Conservation (phyloP, 2,329 filamentous ascomycete species). For the Phialophora chinensis region DNA sequence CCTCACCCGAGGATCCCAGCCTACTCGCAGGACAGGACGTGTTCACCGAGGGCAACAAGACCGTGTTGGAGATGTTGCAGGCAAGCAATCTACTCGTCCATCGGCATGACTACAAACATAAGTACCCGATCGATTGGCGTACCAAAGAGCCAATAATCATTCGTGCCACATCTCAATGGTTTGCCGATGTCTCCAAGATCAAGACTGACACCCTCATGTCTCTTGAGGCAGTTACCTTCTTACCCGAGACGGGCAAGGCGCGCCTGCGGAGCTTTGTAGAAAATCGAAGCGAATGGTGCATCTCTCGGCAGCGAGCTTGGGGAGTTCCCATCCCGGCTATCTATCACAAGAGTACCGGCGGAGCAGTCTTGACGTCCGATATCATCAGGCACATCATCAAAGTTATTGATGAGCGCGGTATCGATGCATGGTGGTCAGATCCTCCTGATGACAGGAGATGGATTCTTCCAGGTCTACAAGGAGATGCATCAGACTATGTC, state of each 20-base stretch:
- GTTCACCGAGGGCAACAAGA: constrained; percentile 69
- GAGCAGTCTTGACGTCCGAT: constrained; percentile 77
- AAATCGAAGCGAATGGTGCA: constrained; percentile 94
- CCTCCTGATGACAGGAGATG: constrained; percentile 74
- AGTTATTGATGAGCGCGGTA: constrained; percentile 76
- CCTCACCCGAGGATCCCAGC: constrained; percentile 72
- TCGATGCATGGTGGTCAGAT: constrained; percentile 96
- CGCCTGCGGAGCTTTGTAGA: constrained; percentile 85
- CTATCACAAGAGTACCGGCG: constrained; percentile 71
- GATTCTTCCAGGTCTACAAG: constrained; percentile 69
- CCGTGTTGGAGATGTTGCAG: constrained; percentile 72
- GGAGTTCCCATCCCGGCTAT: constrained; percentile 94
- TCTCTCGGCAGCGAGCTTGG: constrained; percentile 94
- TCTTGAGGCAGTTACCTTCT: constrained; percentile 74
- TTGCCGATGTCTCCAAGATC: constrained; percentile 86
- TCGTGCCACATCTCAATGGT: constrained; percentile 95
- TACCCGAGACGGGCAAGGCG: constrained; percentile 74
- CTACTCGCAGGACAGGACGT: constrained; percentile 74
- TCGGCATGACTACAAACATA: constrained; percentile 77
- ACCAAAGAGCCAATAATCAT: constrained; percentile 92
- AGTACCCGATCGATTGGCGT: constrained; percentile 98
- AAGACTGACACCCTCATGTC: constrained; percentile 74
- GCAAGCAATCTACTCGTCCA: constrained; percentile 67
- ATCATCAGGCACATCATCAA: constrained; percentile 84
- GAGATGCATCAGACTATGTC: constrained; percentile 50